Conservation (phyloP, 75 land plant genomes). For the Adiantum capillusveneris region DNA sequence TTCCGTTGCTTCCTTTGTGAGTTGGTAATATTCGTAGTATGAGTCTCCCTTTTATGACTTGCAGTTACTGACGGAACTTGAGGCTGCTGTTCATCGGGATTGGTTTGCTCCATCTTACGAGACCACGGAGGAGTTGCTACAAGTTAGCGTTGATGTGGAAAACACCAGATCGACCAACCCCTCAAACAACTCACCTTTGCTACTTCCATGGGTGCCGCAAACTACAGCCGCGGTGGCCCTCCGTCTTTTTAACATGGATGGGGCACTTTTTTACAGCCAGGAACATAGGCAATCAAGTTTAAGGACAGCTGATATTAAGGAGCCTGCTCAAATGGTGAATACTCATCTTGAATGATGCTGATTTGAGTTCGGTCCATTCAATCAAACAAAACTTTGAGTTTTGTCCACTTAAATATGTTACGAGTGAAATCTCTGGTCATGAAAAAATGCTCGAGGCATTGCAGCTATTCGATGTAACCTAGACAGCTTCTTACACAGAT, state of each 20-base stretch:
- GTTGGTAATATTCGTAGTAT: too few relatives aligned
- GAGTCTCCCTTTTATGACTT: too few relatives aligned
- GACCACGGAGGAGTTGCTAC: conserved; percentile 26
- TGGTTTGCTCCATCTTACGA: conserved; percentile 35
- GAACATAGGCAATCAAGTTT: conserved; percentile 22
- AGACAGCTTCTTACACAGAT: not conserved
- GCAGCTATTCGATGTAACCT: not conserved
- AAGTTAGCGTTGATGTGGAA: conserved; percentile 1
- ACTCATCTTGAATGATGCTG: not conserved
- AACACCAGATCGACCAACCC: not conserved
- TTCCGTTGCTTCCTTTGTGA: not conserved
- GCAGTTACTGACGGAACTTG: conserved; percentile 23
- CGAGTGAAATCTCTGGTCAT: too few relatives aligned
- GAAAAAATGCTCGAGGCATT: not conserved
- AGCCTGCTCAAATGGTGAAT: conserved; percentile 1
- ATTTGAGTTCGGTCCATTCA: not conserved
- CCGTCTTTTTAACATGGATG: conserved; percentile 23
- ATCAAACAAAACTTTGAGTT: not conserved
- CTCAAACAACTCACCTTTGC: not conserved
- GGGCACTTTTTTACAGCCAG: conserved; percentile 22
- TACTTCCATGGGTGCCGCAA: conserved; percentile 31
- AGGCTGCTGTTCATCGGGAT: conserved; percentile 19
- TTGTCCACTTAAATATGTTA: conserved; percentile 1
- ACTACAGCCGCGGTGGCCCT: conserved; percentile 39
- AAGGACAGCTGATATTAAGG: conserved; percentile 15